Percentiles rank a stretch among this genome's conserved stretches.
phyloP scores from a whole-genome alignment of 1,284 basidiomycete genomes.

The Ceraceosorus bombacis region DNA sequence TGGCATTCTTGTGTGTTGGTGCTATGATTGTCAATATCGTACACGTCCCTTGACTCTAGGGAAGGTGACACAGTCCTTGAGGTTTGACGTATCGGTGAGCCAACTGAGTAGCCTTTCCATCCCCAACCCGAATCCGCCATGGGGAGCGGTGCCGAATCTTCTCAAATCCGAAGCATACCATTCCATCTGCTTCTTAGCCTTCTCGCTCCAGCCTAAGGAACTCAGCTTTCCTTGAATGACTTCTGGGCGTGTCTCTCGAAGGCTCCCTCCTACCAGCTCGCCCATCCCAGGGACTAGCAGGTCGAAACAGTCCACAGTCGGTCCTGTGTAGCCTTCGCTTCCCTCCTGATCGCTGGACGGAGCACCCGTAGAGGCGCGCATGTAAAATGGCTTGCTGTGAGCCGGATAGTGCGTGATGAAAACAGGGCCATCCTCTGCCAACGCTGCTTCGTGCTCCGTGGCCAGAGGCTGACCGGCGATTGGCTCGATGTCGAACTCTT shows the following conservation, averaged over 20 bases:
- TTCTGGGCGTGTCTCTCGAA: conserved; percentile 73
- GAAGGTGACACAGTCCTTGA: conserved; percentile 41
- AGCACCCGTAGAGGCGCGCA: conserved; percentile 52
- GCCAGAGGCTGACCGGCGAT: conserved; percentile 66
- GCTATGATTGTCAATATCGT: conserved; percentile 1
- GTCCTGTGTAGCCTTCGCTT: conserved; percentile 48
- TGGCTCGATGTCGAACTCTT: conserved; percentile 49
- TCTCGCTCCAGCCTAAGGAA: background rate
- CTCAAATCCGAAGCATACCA: conserved; percentile 43
- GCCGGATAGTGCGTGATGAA: conserved; percentile 88
- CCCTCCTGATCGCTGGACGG: conserved; percentile 32
- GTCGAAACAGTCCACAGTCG: conserved; percentile 89
- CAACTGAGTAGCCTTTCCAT: conserved; percentile 41
- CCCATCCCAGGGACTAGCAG: conserved; percentile 79
- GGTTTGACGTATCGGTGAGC: conserved; percentile 36
- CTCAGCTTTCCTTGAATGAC: conserved; percentile 17
- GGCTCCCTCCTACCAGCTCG: conserved; percentile 82
- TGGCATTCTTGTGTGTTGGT: conserved; percentile 17
- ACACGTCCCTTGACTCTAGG: conserved; percentile 15
- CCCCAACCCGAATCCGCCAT: conserved; percentile 45
- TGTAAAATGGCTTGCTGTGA: conserved; percentile 86
- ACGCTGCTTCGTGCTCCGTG: conserved; percentile 86
- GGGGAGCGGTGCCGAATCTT: conserved; percentile 31
- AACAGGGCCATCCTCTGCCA: conserved; percentile 69
- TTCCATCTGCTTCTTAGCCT: conserved; percentile 3